A percentile compares a stretch with the other conserved stretches of the same genome.
These are phyloP conservation scores for Pittosporum tobira DNA, from an alignment of 129 eudicot species.

Conservation along the genomic window DNA sequence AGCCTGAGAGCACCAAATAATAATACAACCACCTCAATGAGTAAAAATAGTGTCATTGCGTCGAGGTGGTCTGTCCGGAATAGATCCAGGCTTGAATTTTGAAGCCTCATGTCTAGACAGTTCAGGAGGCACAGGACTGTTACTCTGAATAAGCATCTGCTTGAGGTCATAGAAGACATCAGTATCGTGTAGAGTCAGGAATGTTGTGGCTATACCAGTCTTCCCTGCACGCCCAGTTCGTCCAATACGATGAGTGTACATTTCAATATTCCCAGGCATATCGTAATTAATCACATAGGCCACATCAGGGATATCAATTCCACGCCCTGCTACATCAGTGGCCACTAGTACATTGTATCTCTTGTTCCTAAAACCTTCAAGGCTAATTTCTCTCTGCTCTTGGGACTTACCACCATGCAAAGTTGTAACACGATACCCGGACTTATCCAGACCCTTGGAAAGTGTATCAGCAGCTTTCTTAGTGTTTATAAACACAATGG, in stretches of 20 bases:
- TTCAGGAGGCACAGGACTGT: background rate
- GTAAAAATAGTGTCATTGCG: background rate
- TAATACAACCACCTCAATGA: background rate
- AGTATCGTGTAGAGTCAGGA: conserved; percentile 19
- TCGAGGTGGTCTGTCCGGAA: background rate
- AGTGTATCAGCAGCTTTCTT: background rate
- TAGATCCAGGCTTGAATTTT: background rate
- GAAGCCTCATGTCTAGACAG: background rate
- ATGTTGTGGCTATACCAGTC: conserved; percentile 15
- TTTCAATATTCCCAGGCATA: conserved; percentile 16
- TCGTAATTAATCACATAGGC: conserved; percentile 5
- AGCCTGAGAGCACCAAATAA: background rate
- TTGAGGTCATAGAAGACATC: conserved; percentile 5
- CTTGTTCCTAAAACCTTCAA: conserved; percentile 22
- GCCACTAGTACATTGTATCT: conserved; percentile 23
- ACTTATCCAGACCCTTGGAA: background rate
- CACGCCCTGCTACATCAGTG: conserved; percentile 20
- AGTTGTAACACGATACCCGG: background rate
- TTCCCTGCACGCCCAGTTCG: conserved; percentile 21
- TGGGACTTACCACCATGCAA: background rate
- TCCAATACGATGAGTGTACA: conserved; percentile 18
- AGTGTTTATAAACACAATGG: background rate
- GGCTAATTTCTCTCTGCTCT: conserved; percentile 19
- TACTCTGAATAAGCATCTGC: background rate
- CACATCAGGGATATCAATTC: background rate